phyloP scores from a whole-genome alignment of 306 rosid species.

The Phaseolus lunatus region DNA sequence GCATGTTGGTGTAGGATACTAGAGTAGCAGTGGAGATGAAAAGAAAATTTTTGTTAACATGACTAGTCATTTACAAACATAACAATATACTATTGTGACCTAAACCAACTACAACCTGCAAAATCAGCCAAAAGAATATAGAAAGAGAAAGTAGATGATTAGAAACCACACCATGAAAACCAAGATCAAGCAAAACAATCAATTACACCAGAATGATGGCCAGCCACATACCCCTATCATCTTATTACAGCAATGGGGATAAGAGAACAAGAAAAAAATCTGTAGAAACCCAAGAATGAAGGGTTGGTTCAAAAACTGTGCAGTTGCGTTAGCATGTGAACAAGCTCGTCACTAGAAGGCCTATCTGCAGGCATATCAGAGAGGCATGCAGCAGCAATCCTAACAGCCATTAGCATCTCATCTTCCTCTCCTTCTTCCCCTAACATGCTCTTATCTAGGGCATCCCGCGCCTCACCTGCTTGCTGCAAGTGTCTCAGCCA shows the following conservation, averaged over 20 bases:
- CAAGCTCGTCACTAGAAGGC: constrained; percentile 98
- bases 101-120: constrained; percentile 34
- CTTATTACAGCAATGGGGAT: constrained; percentile 4
- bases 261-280: neutral
- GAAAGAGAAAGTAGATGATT: neutral
- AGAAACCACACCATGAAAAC: constrained; percentile 39
- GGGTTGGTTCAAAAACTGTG: constrained; percentile 78
- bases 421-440: constrained; percentile 96
- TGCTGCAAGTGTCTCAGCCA: constrained; percentile 91
- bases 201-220: constrained; percentile 45
- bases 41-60: constrained; percentile 27
- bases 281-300: constrained; percentile 47
- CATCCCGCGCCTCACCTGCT: constrained; percentile 83
- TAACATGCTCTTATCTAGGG: constrained; percentile 77
- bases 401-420: constrained; percentile 96
- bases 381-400: constrained; percentile 89
- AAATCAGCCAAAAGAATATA: constrained; percentile 21
- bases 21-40: neutral
- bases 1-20: constrained; percentile 4
- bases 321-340: constrained; percentile 97
- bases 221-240: constrained; percentile 39
- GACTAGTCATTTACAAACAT: constrained; percentile 49
- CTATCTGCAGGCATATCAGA: constrained; percentile 90
- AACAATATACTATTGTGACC: constrained; percentile 29
- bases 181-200: constrained; percentile 48